Base-by-base conservation (phyloP, 1,284 basidiomycete genomes). In the Moesziomyces globuligerus region DNA sequence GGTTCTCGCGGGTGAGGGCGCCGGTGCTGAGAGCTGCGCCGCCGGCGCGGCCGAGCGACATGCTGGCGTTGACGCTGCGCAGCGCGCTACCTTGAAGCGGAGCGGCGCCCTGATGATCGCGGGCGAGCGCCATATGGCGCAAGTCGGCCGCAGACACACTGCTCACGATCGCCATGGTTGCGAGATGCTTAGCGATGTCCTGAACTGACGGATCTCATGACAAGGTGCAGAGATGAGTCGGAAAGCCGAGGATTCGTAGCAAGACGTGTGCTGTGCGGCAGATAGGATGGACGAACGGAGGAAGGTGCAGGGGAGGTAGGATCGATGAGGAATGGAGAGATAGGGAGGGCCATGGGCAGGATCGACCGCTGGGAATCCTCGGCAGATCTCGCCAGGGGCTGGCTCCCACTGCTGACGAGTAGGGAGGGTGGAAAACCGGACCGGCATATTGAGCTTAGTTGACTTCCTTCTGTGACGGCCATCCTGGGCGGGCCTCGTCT, bases 161-260 rank as follows among this genome's bases (percentile, higher is more conserved):
- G 39, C 42, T 53, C 18, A 66, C 55, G 37, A 65, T 46, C 26
- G 61, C 62, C 62, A 66, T 66, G 37, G 24, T 51, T 36, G 51
- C 25, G 50, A 43, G 26, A 40, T 46, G n/a, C 36, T 54, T 43
- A 65, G 32, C 32, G 32, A 34, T 40, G 7, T 5, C 20, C 26
- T 21, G 46, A 28, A 18, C 29, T 38, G 42, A 34, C 39, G 50
- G 11, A 26, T 47, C 15, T 45, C 55, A 55, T 66, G 44, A 28
- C 37, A 37, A 36, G 52, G 13, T 39, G 48, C 7, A 1, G 26
- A 28, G 36, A 17, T 24, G n/a, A 25, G 23, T 10, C 20, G 24
- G 26, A 29, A 26, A 1, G 15, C 23, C 34, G 20, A 18, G 45
- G 26, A 28, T n/a, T 23, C 32, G 29, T 18, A 23, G 15, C 10